Base-by-base conservation (phyloP, 129 eudicot genomes). In the Chrysanthemum lavandulifolium region DNA sequence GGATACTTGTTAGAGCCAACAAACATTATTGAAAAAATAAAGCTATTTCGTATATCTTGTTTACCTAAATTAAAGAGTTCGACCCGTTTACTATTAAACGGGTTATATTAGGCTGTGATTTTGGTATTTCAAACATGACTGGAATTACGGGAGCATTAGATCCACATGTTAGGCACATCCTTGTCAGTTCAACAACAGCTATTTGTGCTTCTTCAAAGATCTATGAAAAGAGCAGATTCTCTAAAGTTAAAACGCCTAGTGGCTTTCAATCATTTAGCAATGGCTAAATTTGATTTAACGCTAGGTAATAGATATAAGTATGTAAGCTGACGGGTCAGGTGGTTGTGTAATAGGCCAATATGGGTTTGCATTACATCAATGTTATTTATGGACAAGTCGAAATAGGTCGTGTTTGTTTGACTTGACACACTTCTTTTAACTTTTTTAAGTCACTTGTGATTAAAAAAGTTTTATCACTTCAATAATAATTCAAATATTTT, bases 131-230 rank as follows among this genome's bases (percentile, higher is more conserved):
- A 45, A 83, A 83, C 72, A 82, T 84, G 65, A 77, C 86, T 25
- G 90, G 99, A 80, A 82, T 95, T 48, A 82, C 86, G 81, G 97
- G 99, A 71, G 84, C 99, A 61, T 95, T 96, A 23, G 89, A 84
- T 74, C 82, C 88, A 40, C 94, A 91, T 60, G 85, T 83, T 87
- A 23, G 86, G 89, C 45, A 86, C 94, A 73, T 88, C 91, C 45
- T 69, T 84, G 53, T 86, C 96, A n/a, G 82, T 81, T 81, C 97
- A 90, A 64, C 96, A 95, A 53, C 96, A 90, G 70, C 80, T 95
- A 75, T 82, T 76, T 81, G 87, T 95, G 71, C 96, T 95, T 62
- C 76, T 95, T 72, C 82, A 84, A 78, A 88, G 99, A 82, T 88
- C 96, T 61, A 57, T 95, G 45, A 86, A 86, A 77, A 83, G 96